Base-by-base conservation (phyloP, 148 eudicot species). In the Suaeda aralocaspica region DNA sequence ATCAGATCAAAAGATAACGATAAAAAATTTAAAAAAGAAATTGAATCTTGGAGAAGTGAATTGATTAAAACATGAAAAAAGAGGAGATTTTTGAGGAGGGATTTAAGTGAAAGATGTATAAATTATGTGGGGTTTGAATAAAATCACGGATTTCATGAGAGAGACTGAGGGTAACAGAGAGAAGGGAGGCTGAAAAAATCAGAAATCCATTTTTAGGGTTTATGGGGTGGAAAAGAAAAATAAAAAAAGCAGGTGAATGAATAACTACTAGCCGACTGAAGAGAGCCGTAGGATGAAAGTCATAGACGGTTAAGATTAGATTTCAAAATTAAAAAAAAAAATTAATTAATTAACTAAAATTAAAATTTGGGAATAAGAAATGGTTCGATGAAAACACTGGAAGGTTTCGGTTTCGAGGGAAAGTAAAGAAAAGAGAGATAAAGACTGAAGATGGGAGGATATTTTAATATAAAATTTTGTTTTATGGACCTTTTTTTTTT, bases 171-270 rank as follows among this genome's bases (percentile, higher is more conserved):
- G 31, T 59, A 74, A 58, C 22, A 25, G 44, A 15, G 77, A 66
- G 11, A 70, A 29, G 56, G 67, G 48, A 62, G 60, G 76, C 63
- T 56, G 70, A 39, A 22, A 39, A 22, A 58, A 48, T 11, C 69
- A 64, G 58, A 33, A 19, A 45, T 33, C 48, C 72, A 58, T 60
- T 71, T n/a, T 73, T 84, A 84, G 87, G 87, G 87, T 84, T 84
- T 84, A 82, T 76, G 87, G 66, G 53, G 57, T 64, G 59, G 30
- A 29, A 42, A n/a, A n/a, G n/a, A n/a, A n/a, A n/a, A n/a, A n/a
- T n/a, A 42, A 57, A 34, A 26, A 8, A 42, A 60, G 72, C 50
- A 51, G 42, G 45, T 34, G 55, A 63, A n/a, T 24, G 79, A 71
- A 67, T 61, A 77, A 69, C 79, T 70, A 78, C 72, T 56, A 44